Evolutionary conservation across 2,329 filamentous ascomycete genomes (phyloP).

Genomic region (Rosellinia necatrix): DNA sequence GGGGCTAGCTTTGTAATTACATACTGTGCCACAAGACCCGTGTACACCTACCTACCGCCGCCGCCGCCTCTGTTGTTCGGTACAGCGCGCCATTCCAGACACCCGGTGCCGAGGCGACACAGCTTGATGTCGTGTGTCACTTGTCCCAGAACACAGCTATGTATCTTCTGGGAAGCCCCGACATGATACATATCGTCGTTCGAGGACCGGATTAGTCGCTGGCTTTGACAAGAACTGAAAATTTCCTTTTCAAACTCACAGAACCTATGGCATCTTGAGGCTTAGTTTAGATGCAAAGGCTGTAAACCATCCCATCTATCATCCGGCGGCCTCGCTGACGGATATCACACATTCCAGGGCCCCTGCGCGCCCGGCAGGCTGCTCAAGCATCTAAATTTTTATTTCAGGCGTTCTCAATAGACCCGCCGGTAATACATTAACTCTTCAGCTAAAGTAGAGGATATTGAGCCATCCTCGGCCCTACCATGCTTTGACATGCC

Average conservation of each 20-base stretch:
- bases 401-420: neutral
- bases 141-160: neutral
- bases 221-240: neutral
- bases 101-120: neutral
- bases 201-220: neutral
- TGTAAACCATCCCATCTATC: neutral
- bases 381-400: slow-evolving; percentile 1
- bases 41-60: neutral
- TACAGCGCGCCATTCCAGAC: neutral
- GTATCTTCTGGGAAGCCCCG: neutral
- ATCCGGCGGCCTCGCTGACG: slow-evolving; percentile 13
- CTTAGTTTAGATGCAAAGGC: neutral
- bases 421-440: neutral
- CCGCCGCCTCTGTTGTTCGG: too few species aligned
- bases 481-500: neutral
- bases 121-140: too few species aligned
- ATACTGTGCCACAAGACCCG: neutral
- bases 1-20: neutral
- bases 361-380: neutral
- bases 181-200: neutral
- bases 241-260: neutral
- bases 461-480: neutral
- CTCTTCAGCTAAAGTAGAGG: slow-evolving; percentile 4
- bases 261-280: neutral
- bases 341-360: neutral